Evolutionary conservation across 192 early-diverging fungal genomes (phyloP).

Genomic region (Piromyces finnis): DNA sequence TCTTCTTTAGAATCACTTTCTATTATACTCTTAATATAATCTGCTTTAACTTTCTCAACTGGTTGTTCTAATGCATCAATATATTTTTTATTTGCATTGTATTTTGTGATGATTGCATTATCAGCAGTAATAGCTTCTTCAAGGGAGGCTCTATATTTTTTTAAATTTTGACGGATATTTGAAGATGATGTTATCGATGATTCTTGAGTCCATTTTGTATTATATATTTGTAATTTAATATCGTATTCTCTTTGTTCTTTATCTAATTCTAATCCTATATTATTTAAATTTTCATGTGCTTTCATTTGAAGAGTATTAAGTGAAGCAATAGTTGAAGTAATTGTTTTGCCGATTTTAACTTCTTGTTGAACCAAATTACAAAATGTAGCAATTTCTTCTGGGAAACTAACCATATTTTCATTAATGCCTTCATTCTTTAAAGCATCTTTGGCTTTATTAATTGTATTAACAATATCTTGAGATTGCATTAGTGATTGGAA

Average conservation of each 20-base stretch:
- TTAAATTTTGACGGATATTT: conserved; percentile 7
- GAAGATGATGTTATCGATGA: conserved; percentile 41
- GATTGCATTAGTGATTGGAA: conserved; percentile 64
- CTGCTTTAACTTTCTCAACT: background rate
- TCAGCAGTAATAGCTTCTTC: conserved; percentile 33
- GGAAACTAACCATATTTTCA: conserved; percentile 3
- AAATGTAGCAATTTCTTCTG: conserved; percentile 4
- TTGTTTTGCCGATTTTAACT: conserved; percentile 6
- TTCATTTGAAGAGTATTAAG: conserved; percentile 48
- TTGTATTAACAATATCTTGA: conserved; percentile 61
- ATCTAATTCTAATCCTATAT: conserved; percentile 49
- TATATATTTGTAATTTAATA: conserved; percentile 15
- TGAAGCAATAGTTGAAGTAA: conserved; percentile 34
- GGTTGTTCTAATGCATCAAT: conserved; percentile 13
- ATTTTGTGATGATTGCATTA: background rate
- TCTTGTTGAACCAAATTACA: conserved; percentile 24
- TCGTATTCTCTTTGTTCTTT: conserved; percentile 79
- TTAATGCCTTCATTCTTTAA: conserved; percentile 12
- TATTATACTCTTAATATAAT: background rate
- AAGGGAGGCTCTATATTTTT: conserved; percentile 5
- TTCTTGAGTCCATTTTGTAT: conserved; percentile 51
- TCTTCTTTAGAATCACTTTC: conserved; percentile 11
- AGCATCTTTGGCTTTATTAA: conserved; percentile 56
- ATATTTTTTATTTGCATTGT: conserved; percentile 23
- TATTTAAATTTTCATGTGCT: conserved; percentile 44